phyloP scores from a whole-genome alignment of 129 eudicot genomes.

The Helichrysum umbraculigerum region DNA sequence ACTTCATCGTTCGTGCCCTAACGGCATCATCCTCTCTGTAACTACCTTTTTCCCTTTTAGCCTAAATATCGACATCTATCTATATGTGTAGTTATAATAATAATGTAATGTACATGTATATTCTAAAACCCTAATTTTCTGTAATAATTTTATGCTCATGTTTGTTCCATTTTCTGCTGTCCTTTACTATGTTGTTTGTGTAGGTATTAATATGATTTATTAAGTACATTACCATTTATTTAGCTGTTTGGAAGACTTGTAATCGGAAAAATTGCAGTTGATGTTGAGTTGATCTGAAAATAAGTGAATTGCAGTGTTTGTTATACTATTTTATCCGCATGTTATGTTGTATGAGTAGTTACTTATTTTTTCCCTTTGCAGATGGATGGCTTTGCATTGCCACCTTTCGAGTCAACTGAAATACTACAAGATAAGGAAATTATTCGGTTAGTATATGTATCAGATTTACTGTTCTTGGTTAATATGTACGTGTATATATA shows the following conservation, averaged over 20 bases:
- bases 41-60: neutral
- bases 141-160: neutral
- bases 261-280: neutral
- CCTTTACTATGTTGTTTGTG: neutral
- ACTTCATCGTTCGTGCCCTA: conserved; percentile 76
- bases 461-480: neutral
- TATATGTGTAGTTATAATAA: too few relatives aligned
- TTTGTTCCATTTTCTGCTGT: neutral
- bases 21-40: conserved; percentile 86
- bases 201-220: conserved; percentile 1
- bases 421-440: conserved; percentile 82
- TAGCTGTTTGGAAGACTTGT: neutral
- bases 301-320: conserved; percentile 5
- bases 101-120: neutral
- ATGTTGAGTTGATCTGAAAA: conserved; percentile 7
- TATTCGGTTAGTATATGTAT: conserved; percentile 57
- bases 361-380: conserved; percentile 33
- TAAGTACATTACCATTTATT: conserved; percentile 5
- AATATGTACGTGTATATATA: neutral
- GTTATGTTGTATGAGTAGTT: neutral
- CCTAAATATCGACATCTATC: neutral
- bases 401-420: conserved; percentile 74
- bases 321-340: neutral
- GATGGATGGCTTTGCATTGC: conserved; percentile 94
- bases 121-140: conserved; percentile 12